Conservation (phyloP, 2,329 filamentous ascomycete genomes). For the Daldinia sp. region DNA sequence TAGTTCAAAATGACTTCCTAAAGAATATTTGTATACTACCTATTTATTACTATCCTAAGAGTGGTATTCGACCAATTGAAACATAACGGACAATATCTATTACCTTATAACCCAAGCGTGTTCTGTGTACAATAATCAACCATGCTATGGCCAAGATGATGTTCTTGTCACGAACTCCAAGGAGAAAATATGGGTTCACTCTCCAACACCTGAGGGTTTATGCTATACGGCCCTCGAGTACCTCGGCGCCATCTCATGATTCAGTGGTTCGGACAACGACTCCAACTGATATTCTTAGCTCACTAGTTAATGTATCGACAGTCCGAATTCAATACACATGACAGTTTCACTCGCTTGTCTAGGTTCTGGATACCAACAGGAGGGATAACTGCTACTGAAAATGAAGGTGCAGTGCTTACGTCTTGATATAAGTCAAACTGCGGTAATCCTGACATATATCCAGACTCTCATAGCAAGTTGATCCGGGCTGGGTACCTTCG, state of each 20-base stretch:
- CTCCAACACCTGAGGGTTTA: conserved; percentile 18
- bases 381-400: conserved; percentile 66
- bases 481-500: conserved; percentile 76
- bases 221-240: conserved; percentile 17
- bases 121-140: neutral
- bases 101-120: neutral
- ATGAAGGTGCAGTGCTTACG: conserved; percentile 56
- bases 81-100: neutral
- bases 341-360: conserved; percentile 61
- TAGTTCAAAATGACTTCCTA: neutral
- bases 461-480: conserved; percentile 73
- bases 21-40: neutral
- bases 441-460: conserved; percentile 26
- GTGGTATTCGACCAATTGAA: neutral
- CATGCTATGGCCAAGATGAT: conserved; percentile 36
- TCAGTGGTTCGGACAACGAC: conserved; percentile 23
- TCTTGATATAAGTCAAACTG: neutral
- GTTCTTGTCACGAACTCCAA: conserved; percentile 28
- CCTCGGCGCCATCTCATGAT: conserved; percentile 3
- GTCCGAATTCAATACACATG: conserved; percentile 19
- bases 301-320: conserved; percentile 18
- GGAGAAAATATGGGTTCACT: conserved; percentile 17
- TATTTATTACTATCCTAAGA: neutral
- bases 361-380: conserved; percentile 82
- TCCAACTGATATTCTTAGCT: neutral